These are phyloP conservation scores for Dendrobium officinale DNA, from an alignment of 106 monocot species.

Conservation along the genomic window DNA sequence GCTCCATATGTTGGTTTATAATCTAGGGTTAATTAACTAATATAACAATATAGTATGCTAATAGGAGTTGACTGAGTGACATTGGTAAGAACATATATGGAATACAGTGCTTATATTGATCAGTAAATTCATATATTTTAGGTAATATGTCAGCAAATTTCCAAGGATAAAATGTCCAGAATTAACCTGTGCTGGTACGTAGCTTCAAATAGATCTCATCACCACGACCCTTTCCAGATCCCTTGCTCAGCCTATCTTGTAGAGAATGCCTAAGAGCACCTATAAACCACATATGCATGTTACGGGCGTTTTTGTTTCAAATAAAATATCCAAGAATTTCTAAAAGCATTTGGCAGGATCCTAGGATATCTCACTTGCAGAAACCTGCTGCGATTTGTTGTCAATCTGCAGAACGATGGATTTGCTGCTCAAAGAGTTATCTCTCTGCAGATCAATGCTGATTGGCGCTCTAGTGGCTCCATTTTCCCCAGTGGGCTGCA, in stretches of 20 bases:
- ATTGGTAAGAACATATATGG: neutral
- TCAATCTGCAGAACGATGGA: constrained; percentile 88
- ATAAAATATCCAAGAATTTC: neutral
- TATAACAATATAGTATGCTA: neutral
- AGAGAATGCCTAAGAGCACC: constrained; percentile 91
- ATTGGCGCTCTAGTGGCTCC: constrained; percentile 92
- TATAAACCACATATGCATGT: constrained; percentile 19
- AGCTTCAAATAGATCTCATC: constrained; percentile 93
- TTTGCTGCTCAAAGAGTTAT: constrained; percentile 64
- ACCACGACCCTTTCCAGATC: constrained; percentile 35
- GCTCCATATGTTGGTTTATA: neutral
- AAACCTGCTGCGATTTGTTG: constrained; percentile 93
- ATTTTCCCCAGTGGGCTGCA: constrained; percentile 94
- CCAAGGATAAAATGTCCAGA: neutral
- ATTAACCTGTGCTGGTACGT: constrained; percentile 75
- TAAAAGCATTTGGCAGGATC: neutral
- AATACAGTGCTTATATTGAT: neutral
- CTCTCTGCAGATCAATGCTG: constrained; percentile 64
- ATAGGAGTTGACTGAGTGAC: neutral
- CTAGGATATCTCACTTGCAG: constrained; percentile 62
- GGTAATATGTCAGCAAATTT: neutral
- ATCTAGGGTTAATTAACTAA: neutral
- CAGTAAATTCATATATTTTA: neutral
- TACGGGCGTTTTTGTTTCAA: neutral
- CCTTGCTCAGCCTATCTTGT: constrained; percentile 88